Evolutionary conservation across 148 eudicot genomes (phyloP).

Genomic region (Fagopyrum esculentum): DNA sequence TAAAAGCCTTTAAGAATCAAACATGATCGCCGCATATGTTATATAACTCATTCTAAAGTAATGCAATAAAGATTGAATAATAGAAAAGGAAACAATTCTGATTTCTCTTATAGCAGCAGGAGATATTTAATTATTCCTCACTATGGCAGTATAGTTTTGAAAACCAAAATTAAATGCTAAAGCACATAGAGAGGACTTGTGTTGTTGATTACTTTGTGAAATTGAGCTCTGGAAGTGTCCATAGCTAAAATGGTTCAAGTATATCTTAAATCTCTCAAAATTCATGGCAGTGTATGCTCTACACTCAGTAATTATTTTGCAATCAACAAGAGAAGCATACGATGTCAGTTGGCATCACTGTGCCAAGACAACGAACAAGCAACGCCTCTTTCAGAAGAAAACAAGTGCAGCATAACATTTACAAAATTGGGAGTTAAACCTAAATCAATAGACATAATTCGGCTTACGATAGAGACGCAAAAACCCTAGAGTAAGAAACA

Average conservation of each 20-base stretch:
- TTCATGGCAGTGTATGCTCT: neutral
- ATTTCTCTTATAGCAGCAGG: neutral
- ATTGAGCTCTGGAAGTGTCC: neutral
- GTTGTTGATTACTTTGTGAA: neutral
- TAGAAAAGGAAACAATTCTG: neutral
- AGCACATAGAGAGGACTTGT: neutral
- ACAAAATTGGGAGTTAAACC: too few species aligned
- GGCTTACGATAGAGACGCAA: neutral
- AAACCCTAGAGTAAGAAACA: conserved; percentile 3
- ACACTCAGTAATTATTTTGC: neutral
- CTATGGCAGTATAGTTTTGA: neutral
- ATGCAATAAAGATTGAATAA: neutral
- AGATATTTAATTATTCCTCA: neutral
- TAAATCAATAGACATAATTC: neutral
- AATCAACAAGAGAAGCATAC: neutral
- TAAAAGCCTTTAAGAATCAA: neutral
- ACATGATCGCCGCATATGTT: neutral
- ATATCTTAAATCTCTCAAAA: neutral
- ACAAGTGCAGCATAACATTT: neutral
- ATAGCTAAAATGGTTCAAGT: neutral
- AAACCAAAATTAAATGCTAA: neutral
- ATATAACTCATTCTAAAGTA: neutral
- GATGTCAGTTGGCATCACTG: neutral
- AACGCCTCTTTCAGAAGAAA: neutral
- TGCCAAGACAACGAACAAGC: conserved; percentile 1